These are phyloP conservation scores for Emmonsiellopsis sp. DNA, from an alignment of 2,329 filamentous ascomycete genomes.

Conservation along the genomic window DNA sequence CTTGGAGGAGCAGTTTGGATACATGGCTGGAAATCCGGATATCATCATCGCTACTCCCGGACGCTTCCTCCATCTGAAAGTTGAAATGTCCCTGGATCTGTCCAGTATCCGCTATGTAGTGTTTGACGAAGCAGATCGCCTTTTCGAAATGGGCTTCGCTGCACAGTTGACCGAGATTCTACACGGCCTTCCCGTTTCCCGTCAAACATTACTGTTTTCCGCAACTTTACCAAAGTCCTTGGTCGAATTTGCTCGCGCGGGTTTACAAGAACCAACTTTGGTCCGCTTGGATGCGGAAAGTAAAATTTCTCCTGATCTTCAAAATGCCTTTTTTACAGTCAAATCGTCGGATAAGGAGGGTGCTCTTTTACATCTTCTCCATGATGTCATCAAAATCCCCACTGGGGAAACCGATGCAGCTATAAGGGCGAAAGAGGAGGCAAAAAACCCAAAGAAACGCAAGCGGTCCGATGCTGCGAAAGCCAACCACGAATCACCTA, in stretches of 20 bases:
- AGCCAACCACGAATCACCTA: slow-evolving; percentile 59
- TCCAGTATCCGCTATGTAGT: slow-evolving; percentile 88
- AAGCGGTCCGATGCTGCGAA: slow-evolving; percentile 41
- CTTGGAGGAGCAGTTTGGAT: slow-evolving; percentile 85
- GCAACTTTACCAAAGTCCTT: slow-evolving; percentile 88
- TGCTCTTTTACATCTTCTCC: slow-evolving; percentile 75
- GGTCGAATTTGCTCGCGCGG: slow-evolving; percentile 90
- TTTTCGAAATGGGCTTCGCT: slow-evolving; percentile 98
- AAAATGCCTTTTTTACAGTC: slow-evolving; percentile 88
- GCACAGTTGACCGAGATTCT: slow-evolving; percentile 89
- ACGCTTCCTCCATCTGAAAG: slow-evolving; percentile 90
- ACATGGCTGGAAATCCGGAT: slow-evolving; percentile 90
- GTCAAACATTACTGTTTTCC: slow-evolving; percentile 91
- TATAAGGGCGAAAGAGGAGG: slow-evolving; percentile 35
- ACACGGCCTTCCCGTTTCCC: slow-evolving; percentile 68
- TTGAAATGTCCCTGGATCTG: slow-evolving; percentile 90
- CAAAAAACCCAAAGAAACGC: slow-evolving; percentile 35
- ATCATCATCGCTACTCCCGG: slow-evolving; percentile 96
- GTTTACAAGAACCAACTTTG: slow-evolving; percentile 82
- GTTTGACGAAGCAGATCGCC: slow-evolving; percentile 91
- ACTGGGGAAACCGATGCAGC: slow-evolving; percentile 50
- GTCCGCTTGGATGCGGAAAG: slow-evolving; percentile 88
- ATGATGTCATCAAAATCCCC: slow-evolving; percentile 89
- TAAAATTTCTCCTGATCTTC: slow-evolving; percentile 91
- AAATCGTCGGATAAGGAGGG: slow-evolving; percentile 93